Evolutionary conservation across 2,329 filamentous ascomycete species (phyloP), one percentile per base, ranked within the genome.

Genomic region (Talaromyces islandicus): DNA sequence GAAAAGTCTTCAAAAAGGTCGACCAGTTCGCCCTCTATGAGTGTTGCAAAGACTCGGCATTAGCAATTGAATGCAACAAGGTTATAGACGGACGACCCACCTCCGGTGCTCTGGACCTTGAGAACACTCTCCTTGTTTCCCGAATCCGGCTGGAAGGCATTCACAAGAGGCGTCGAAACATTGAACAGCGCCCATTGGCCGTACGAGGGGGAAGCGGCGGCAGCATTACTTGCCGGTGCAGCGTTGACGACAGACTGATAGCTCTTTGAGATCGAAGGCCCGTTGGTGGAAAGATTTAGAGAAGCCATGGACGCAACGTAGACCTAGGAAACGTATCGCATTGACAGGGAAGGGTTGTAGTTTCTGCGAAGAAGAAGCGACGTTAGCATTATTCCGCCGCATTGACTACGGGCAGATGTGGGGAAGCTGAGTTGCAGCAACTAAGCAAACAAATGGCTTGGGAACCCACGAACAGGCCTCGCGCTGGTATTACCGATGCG

Each of bases 1-100:
- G 88, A 97, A 77, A 99, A 96, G 65, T 99, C 94, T 67, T 99
- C 94, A 68, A 96, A 85, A 61, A 99, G 82, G 65, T 97, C 92
- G 60, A 86, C 80, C 64, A 99, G 81, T 76, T 99, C 93, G 64
- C 94, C 94, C 78, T 97, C 92, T 94, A 71, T 46, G 56, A 48
- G 19, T 27, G 24, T 27, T 27, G 30, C 48, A 38, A 35, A 14
- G 21, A 24, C 24, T 54, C 48, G 48, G n/a, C 14, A 53, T 21
- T 21, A 24, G 46, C 21, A 60, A 50, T n/a, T 12, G 27, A 7
- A 21, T 14, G 43, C 43, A 10, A 32, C 19, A 52, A 24, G 43
- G 21, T 48, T 7, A 7, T n/a, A 24, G 14, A 19, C 24, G 19
- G 14, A 19, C 24, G n/a, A 72, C 75, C 76, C 75, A 93, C 91